Evolutionary conservation across 768 basidiomycete species (phyloP), one percentile per base, ranked within the genome.

Genomic region (Termitomyces sp.): DNA sequence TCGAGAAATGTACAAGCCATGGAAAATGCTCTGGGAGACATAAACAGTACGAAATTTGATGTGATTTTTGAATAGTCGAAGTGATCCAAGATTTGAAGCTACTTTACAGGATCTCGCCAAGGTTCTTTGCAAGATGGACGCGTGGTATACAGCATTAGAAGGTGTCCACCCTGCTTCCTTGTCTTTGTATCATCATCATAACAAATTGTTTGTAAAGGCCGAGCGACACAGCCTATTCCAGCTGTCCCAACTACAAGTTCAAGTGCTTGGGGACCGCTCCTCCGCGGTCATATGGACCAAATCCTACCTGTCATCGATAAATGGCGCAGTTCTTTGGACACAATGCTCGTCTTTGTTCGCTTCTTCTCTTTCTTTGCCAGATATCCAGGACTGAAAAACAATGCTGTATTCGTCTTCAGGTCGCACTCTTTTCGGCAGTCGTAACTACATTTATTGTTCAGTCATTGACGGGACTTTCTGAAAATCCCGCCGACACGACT

Each of bases 381-480:
- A 46, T 7, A 46, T 28, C 18, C 43, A 46, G 3, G 14, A 10
- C 45, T 46, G 4, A 46, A n/a, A 9, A 18, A 10, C n/a, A 20
- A 43, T 28, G 3, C 16, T 46, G 44, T 13, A 24, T 28, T 20
- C 22, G 2, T 45, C 18, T 49, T 46, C 13, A 65, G 64, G 51
- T 65, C 33, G 64, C 57, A 8, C 53, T 65, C 14, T 65, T 65
- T 51, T 63, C 64, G 16, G 56, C 64, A 6, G 58, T 65, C 14
- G 52, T 65, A 0, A 63, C 64, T 7, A 43, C 64, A 0, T 65
- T 65, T 51, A 43, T 65, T 3, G 60, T 56, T 1, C 57, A 65
- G 14, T 63, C 64, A 5, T 50, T 60, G 28, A 26, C 56, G 20
- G 24, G 46, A 5, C 45, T 65, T 7, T 14, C 54, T n/a, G 53